A percentile compares a stretch with the other conserved stretches of the same genome.
Conservation (phyloP, 228 moss, liverwort and hornwort species). For the Sphagnum magellanicum region DNA sequence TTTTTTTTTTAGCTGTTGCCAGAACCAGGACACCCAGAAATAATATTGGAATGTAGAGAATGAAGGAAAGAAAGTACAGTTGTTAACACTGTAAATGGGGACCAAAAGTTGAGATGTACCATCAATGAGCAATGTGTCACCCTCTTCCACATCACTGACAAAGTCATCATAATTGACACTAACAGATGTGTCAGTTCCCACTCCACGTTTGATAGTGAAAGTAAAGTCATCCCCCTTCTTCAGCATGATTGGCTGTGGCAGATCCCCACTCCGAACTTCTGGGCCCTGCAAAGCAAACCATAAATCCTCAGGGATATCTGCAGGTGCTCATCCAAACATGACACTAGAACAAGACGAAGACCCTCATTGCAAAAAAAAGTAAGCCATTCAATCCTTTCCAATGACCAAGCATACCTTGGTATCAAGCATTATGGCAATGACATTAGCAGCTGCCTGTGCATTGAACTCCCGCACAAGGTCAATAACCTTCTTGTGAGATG, state of each 20-base stretch:
- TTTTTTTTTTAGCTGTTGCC: too few relatives aligned
- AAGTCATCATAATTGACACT: constrained; percentile 99
- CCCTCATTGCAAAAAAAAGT: too few relatives aligned
- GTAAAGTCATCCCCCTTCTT: constrained; percentile 75
- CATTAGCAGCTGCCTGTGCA: constrained; percentile 75
- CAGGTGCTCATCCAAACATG: background rate
- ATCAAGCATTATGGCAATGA: constrained; percentile 93
- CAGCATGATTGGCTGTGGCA: constrained; percentile 83
- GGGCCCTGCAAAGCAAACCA: constrained; percentile 55
- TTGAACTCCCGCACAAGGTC: constrained; percentile 92
- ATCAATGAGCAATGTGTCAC: constrained; percentile 86
- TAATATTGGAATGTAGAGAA: too few relatives aligned
- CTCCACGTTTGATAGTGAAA: constrained; percentile 90
- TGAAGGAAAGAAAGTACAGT: too few relatives aligned
- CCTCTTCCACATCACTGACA: constrained; percentile 77
- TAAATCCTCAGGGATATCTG: background rate
- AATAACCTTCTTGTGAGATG: constrained; percentile 84
- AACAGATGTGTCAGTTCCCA: constrained; percentile 81
- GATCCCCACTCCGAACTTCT: constrained; percentile 94
- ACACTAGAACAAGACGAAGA: background rate
- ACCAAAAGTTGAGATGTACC: constrained; percentile 29
- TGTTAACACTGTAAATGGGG: background rate
- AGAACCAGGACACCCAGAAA: too few relatives aligned
- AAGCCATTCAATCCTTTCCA: too few relatives aligned
- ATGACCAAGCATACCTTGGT: constrained; percentile 59